Conservation (phyloP, 2,329 filamentous ascomycete genomes). For the Aspergillus chevalieri region DNA sequence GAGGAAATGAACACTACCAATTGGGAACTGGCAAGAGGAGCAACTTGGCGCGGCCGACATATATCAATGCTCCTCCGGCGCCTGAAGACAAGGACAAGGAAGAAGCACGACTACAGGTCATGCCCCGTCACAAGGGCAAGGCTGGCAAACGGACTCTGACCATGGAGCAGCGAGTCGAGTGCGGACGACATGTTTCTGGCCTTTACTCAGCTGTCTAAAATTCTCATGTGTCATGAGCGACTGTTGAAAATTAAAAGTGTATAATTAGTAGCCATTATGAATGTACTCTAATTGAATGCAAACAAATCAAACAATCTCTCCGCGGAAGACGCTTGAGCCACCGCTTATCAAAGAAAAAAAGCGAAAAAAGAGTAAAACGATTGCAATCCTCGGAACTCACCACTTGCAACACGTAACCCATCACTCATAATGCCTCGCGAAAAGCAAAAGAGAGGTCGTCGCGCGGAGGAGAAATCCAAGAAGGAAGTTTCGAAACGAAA, state of each 20-base stretch:
- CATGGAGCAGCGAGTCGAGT: constrained; percentile 82
- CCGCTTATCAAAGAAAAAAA: constrained; percentile 28
- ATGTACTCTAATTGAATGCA: constrained; percentile 14
- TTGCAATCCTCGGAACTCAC: not conserved
- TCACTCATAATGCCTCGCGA: constrained; percentile 38
- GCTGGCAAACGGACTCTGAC: constrained; percentile 65
- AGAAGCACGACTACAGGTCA: constrained; percentile 71
- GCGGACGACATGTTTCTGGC: constrained; percentile 72
- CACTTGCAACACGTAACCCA: constrained; percentile 8
- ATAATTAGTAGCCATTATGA: not conserved
- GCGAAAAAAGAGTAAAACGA: constrained; percentile 23
- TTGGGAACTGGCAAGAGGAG: constrained; percentile 84
- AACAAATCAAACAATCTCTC: constrained; percentile 24
- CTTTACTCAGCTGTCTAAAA: constrained; percentile 64
- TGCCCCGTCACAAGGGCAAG: constrained; percentile 65
- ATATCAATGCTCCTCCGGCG: constrained; percentile 68
- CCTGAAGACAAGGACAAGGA: constrained; percentile 57
- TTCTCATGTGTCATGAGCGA: not conserved
- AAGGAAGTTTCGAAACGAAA: constrained; percentile 35
- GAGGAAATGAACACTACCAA: constrained; percentile 89
- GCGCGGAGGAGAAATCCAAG: constrained; percentile 36
- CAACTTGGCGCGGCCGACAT: constrained; percentile 68
- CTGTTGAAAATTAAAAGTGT: not conserved
- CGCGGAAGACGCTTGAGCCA: constrained; percentile 29
- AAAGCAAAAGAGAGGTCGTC: constrained; percentile 42